Conservation (phyloP, 129 eudicot genomes). For the Daucus carota region DH1_v3.0 NC_030383.2:61119001-61119500, state of each 20-base stretch:
- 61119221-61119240: constrained; percentile 89
- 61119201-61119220: constrained; percentile 94
- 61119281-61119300: background rate
- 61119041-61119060: background rate
- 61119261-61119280: background rate
- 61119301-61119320: background rate
- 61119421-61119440: constrained; percentile 74
- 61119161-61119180: constrained; percentile 99
- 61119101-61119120: constrained; percentile 9
- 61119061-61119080: background rate
- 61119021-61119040: background rate
- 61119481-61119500: constrained; percentile 88
- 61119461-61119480: constrained; percentile 61
- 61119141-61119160: constrained; percentile 92
- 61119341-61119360: background rate
- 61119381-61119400: background rate
- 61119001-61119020: background rate
- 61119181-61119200: constrained; percentile 98
- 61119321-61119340: background rate
- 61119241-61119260: constrained; percentile 36
- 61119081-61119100: background rate
- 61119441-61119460: constrained; percentile 60
- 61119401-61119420: background rate
- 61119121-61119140: constrained; percentile 84
- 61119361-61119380: background rate